A percentile compares a stretch with the other conserved stretches of the same genome.
phyloP scores from a whole-genome alignment of 164 flowering plant species.

The Vitis vinifera region DNA sequence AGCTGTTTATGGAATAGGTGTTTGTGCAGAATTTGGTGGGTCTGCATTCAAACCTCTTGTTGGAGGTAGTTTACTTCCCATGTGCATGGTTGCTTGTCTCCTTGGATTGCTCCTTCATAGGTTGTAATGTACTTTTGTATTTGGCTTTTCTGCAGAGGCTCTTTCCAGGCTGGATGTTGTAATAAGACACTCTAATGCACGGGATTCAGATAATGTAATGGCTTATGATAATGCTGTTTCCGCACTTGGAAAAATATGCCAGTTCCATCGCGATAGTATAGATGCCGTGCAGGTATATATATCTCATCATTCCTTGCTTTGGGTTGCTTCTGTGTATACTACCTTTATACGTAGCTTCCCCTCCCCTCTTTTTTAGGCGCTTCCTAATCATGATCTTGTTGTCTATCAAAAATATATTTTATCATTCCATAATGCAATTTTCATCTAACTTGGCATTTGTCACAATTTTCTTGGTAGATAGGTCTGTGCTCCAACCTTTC shows the following conservation, averaged over 20 bases:
- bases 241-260: conserved; percentile 69
- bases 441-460: too few relatives aligned
- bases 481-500: too few relatives aligned
- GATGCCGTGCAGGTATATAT: conserved; percentile 60
- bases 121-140: too few relatives aligned
- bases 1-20: conserved; percentile 98
- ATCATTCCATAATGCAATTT: too few relatives aligned
- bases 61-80: conserved; percentile 55
- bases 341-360: too few relatives aligned
- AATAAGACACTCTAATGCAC: conserved; percentile 52
- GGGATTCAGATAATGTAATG: conserved; percentile 63
- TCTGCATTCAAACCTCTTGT: conserved; percentile 82
- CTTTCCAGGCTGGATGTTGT: conserved; percentile 80
- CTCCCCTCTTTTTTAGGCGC: too few relatives aligned
- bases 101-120: too few relatives aligned
- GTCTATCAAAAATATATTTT: too few relatives aligned
- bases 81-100: not conserved
- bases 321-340: too few relatives aligned
- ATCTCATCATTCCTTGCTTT: too few relatives aligned
- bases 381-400: too few relatives aligned
- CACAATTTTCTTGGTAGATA: too few relatives aligned
- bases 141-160: conserved; percentile 61
- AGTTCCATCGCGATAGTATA: conserved; percentile 56
- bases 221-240: conserved; percentile 86
- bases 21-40: conserved; percentile 96